Evolutionary conservation across 495 filamentous ascomycete genomes (phyloP), one percentile per base, ranked within the genome.

Genomic region (Trichoderma orchidacearum): DNA sequence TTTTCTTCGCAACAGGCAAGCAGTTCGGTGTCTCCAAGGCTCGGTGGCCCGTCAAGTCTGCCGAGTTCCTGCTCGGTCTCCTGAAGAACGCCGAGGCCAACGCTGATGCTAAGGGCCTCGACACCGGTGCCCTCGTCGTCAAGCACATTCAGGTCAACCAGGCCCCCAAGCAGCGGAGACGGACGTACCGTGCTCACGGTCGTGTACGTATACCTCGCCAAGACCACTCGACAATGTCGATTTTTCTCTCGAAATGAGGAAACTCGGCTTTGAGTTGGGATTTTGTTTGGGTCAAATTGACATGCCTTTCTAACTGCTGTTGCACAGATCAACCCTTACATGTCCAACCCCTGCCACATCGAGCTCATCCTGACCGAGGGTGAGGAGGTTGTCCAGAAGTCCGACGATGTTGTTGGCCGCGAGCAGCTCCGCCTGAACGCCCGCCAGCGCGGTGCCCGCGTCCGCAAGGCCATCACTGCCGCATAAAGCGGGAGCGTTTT

Each of bases 71-170:
- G 59, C 83, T 96, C 72, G 86, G 86, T 68, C 86, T 99, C 60
- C 88, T 99, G 65, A 95, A 91, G 83, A 99, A 99, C 76, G 93
- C 93, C 58, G 93, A 96, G 82, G 86, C 93, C 76, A 99, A 99
- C 76, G 93, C 93, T 70, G 94, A 97, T 66, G 87, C 88, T 74
- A 97, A 97, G 83, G 93, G 94, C 72, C 89, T 99, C 64, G 93
- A 99, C 76, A 96, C 89, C 65, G 82, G 84, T 78, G 94, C 90
- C 79, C 81, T 99, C 61, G 77, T 96, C 67, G 87, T 99, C 73
- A 94, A 95, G 86, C 93, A 95, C 82, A 97, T 99, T 77, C 93
- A 97, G 78, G 94, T 97, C 79, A 97, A 97, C 84, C 93, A 99
- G 80, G 93, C 93, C 59, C 93, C 93, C 66, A 96, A 96, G 84